Base-by-base conservation (phyloP, 352 stramenopile genomes). In the Blastocystis sp. region DNA sequence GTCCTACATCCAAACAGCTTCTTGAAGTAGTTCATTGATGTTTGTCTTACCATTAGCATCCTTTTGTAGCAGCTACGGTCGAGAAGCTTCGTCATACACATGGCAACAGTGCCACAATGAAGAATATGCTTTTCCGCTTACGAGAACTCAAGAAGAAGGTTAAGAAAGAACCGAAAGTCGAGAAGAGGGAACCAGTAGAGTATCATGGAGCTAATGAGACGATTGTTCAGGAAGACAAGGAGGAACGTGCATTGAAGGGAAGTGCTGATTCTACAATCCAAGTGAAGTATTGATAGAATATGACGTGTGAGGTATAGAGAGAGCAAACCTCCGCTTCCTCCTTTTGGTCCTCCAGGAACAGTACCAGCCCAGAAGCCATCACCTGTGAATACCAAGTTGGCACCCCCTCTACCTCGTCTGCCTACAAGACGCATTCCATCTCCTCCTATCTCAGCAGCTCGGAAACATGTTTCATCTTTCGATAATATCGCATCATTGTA, bases 1-100 rank as follows among this genome's bases (percentile, higher is more conserved):
- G 94, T 58, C 92, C 94, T 19, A 94, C 91, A 11, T 92, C 93
- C 0, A 88, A 87, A 1, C 92, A 95, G 66, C 88, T 97, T 77
- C 90, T 96, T 0, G 59, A 80, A 12, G 88, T 89, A 0, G 1
- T 5, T 19, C 0, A 6, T 0, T 35, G 21, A 24, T 6, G 11
- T 12, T 2, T n/a, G 6, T 43, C 7, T 83, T 21, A 67, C 9
- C n/a, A 12, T 16, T 42, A 90, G 80, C 88, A 90, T 78, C 83
- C 88, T 21, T 90, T 90, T 61, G 81, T 89, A 32, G 56, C 21
- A 43, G 71, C 78, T 29, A 77, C 57, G 6, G 88, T 78, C n/a
- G 43, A 83, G 39, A 59, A 63, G 21, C 69, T 80, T 12, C 66
- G 46, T 14, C 66, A 35, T 39, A 27, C 27, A 16, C 66, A 56